Evolutionary conservation across 2,329 filamentous ascomycete genomes (phyloP).

Genomic region (Colletotrichum horii): DNA sequence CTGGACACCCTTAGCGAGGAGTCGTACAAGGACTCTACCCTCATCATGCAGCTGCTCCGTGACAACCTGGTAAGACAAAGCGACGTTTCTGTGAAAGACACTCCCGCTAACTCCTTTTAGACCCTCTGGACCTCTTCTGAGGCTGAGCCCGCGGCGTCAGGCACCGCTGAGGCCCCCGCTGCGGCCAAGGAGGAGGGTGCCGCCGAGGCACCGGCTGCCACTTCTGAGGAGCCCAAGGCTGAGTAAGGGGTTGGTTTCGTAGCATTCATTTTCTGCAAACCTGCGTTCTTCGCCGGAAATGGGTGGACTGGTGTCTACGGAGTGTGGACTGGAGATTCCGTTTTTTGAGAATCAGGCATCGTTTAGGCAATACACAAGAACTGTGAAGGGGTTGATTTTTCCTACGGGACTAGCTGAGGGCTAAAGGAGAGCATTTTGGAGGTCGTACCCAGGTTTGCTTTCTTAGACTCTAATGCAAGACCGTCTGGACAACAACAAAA

Average conservation of each 20-base stretch:
- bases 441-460: conserved; percentile 52
- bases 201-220: conserved; percentile 35
- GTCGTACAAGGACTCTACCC: conserved; percentile 98
- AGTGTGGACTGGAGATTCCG: conserved; percentile 64
- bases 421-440: conserved; percentile 54
- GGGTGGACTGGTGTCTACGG: conserved; percentile 67
- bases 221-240: conserved; percentile 72
- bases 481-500: conserved; percentile 61
- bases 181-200: conserved; percentile 34
- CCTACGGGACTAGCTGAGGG: conserved; percentile 42
- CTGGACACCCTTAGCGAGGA: conserved; percentile 97
- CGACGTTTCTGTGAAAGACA: background rate
- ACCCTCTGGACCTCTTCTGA: conserved; percentile 99
- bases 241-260: conserved; percentile 50
- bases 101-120: conserved; percentile 52
- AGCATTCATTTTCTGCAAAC: conserved; percentile 27
- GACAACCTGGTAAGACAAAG: conserved; percentile 81
- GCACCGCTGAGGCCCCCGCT: conserved; percentile 60
- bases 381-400: conserved; percentile 40
- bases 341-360: conserved; percentile 55
- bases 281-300: conserved; percentile 47
- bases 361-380: conserved; percentile 50
- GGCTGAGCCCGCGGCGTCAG: conserved; percentile 77
- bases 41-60: conserved; percentile 98
- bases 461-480: conserved; percentile 62